Percentiles rank a stretch among this genome's conserved stretches.
Conservation (phyloP, 2,329 filamentous ascomycete genomes). For the Ceratocystis cacaofunesta region DNA sequence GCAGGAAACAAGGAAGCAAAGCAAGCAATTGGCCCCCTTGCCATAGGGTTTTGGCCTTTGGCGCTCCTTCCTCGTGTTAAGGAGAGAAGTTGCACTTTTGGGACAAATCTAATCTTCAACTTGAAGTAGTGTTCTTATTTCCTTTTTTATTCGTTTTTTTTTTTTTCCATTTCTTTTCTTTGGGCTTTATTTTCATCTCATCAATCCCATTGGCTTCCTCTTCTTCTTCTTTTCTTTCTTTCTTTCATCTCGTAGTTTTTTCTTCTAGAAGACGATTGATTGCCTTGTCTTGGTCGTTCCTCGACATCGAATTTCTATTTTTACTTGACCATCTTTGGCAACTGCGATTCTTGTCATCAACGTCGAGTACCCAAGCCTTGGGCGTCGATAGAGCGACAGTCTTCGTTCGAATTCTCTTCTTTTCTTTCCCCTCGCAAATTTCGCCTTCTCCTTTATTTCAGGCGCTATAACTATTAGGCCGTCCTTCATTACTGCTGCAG, state of each 20-base stretch:
- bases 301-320: not conserved
- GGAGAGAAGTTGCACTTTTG: conserved; percentile 3
- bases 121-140: not conserved
- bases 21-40: not conserved
- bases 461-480: not conserved
- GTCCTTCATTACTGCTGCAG: not conserved
- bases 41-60: conserved; percentile 1
- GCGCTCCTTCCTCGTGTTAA: conserved; percentile 5
- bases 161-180: not conserved
- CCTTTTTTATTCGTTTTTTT: not conserved
- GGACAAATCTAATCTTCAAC: not conserved
- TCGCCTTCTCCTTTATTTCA: not conserved
- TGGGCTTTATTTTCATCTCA: not conserved
- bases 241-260: not conserved
- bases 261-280: not conserved
- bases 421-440: not conserved
- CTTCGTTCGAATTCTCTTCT: not conserved
- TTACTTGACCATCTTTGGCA: not conserved
- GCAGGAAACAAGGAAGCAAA: not conserved
- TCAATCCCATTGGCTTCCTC: not conserved
- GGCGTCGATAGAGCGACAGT: not conserved
- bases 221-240: not conserved
- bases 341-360: not conserved
- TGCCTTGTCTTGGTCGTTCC: not conserved
- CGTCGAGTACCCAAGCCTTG: not conserved